Base-by-base conservation (phyloP, 225 moss, liverwort and hornwort species). In the Pseudisothecium myosuroides region DNA sequence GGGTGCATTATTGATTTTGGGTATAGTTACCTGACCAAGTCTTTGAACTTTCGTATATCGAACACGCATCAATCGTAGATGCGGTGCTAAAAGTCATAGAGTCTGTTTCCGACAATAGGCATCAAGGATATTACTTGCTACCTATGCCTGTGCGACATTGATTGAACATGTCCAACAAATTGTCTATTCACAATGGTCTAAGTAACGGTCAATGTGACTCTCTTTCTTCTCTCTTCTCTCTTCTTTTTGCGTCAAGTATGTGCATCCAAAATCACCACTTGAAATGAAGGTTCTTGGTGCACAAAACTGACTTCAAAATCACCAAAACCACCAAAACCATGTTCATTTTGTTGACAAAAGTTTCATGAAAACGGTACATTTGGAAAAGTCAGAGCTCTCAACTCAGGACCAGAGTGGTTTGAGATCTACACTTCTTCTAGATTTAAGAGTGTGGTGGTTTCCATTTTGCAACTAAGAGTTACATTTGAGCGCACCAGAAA, bases 91-190 rank as follows among this genome's bases (percentile, higher is more conserved):
- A 23, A 76, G 12, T 22, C 4, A 29, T 36, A 36, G 76, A 54
- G 23, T 23, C 4, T 23, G 0, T 54, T 2, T 13, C 5, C 0
- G 1, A 36, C 14, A 2, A 8, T 0, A 76, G 1, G 9, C 36
- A 34, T 22, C 36, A 49, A 32, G 20, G 32, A 20, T 75, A 49
- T 12, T 75, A 76, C 22, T 76, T 54, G 78, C 37, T 37, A 50
- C 55, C 37, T 55, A 55, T 3, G 2, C 3, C 2, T 24, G 1
- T 15, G 26, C 16, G 0, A 36, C 54, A 54, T 36, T 36, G 45
- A 76, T 54, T 54, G 37, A 77, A 36, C 36, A 3, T 24, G 15
- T 23, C 23, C 55, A 78, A 78, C 56, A 6, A 78, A 17, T 6
- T 17, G 0, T 56, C 26, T 16, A 56, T 56, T 10, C 15, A n/a